Evolutionary conservation across 805 yeast species (phyloP).

Genomic region (Vanderwaltozyma polyspora): DNA sequence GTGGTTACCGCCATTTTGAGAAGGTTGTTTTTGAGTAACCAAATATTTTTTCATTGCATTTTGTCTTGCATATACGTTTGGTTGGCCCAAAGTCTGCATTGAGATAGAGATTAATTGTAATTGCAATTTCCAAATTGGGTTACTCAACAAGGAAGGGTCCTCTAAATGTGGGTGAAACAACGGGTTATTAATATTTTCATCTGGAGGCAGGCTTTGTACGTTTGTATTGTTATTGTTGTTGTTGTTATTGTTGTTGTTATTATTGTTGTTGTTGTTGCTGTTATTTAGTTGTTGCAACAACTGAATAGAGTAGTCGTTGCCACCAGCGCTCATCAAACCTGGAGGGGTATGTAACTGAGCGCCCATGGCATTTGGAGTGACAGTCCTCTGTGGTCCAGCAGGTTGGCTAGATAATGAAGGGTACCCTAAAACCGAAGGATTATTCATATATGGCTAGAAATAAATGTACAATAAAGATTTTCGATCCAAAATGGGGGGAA

Average conservation of each 20-base stretch:
- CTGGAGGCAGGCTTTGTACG: constrained; percentile 1
- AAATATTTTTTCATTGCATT: constrained; percentile 28
- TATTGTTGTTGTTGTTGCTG: constrained; percentile 6
- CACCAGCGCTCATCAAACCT: constrained; percentile 15
- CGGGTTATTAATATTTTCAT: constrained; percentile 23
- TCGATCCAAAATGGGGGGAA: too few species aligned
- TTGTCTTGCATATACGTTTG: constrained; percentile 29
- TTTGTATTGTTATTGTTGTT: constrained; percentile 1
- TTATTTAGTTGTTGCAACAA: constrained; percentile 8
- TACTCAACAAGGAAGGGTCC: constrained; percentile 22
- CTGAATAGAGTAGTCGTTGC: constrained; percentile 4
- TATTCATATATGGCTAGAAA: too few species aligned
- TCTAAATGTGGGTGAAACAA: constrained; percentile 27
- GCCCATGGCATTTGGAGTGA: constrained; percentile 6
- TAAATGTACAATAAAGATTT: too few species aligned
- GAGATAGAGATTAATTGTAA: constrained; percentile 25
- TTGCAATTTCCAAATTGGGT: constrained; percentile 29
- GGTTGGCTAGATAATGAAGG: constrained; percentile 5
- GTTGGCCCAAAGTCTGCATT: constrained; percentile 26
- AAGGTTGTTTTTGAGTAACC: constrained; percentile 16
- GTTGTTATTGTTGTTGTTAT: constrained; percentile 2
- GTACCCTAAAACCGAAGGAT: constrained; percentile 20
- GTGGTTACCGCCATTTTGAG: constrained; percentile 7
- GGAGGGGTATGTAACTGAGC: constrained; percentile 17
- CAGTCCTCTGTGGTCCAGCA: constrained; percentile 4